phyloP scores from a whole-genome alignment of 345 rosid species.

The Eucalyptus erythrocorys region DNA sequence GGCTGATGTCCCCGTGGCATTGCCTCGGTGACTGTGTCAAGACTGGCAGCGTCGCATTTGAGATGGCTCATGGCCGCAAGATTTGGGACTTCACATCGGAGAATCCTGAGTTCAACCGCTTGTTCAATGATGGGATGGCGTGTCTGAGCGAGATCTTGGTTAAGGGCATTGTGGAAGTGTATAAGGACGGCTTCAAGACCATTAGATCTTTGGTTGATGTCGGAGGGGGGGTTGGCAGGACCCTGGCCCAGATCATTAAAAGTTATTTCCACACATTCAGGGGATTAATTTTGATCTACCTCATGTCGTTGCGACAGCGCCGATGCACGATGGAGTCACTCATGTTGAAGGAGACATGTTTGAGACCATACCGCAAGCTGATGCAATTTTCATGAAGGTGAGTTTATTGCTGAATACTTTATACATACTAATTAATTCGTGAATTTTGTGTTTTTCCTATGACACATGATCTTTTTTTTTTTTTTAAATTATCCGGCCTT shows the following conservation, averaged over 20 bases:
- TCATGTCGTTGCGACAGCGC: neutral
- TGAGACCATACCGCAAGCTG: slow-evolving; percentile 2
- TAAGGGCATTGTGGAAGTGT: neutral
- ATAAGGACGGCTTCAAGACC: neutral
- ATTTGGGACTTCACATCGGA: neutral
- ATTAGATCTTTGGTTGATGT: slow-evolving; percentile 1
- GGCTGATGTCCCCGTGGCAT: slow-evolving; percentile 6
- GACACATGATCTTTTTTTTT: neutral
- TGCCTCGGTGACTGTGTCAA: neutral
- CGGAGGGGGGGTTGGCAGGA: slow-evolving; percentile 3
- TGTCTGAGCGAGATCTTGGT: neutral
- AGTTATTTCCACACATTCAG: neutral
- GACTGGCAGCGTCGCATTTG: neutral
- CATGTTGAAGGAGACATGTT: slow-evolving; percentile 14
- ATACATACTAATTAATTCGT: neutral
- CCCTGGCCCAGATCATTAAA: neutral
- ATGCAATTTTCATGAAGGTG: slow-evolving; percentile 6
- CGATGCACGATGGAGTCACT: neutral
- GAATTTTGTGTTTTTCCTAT: neutral
- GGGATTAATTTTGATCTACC: slow-evolving; percentile 13
- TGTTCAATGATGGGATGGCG: slow-evolving; percentile 1
- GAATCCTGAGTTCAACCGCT: neutral
- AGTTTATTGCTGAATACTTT: neutral
- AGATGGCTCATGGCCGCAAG: neutral
- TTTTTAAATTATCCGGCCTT: neutral